These are phyloP conservation scores for Trichophyton simii DNA, from an alignment of 2,329 filamentous ascomycete genomes.

Conservation along the genomic window DNA sequence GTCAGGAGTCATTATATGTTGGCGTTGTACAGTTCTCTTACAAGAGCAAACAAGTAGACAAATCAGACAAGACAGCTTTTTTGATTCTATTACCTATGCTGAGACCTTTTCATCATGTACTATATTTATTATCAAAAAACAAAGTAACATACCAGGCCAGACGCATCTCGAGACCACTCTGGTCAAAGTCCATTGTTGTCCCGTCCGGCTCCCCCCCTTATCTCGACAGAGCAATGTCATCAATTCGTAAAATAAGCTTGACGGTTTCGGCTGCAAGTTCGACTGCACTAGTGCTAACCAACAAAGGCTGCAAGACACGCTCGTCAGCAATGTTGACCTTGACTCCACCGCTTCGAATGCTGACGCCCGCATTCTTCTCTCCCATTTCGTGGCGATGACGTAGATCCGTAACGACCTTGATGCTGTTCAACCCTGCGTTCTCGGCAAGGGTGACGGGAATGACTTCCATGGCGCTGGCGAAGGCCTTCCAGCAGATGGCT, in stretches of 20 bases:
- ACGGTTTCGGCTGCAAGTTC: constrained; percentile 96
- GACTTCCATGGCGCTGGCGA: constrained; percentile 93
- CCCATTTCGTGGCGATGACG: constrained; percentile 89
- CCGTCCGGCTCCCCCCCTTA: constrained; percentile 11
- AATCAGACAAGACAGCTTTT: background rate
- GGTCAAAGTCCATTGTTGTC: background rate
- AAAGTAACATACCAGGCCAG: background rate
- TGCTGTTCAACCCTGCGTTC: constrained; percentile 94
- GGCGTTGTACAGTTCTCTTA: background rate
- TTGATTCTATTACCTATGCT: constrained; percentile 1
- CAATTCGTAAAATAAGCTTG: constrained; percentile 75
- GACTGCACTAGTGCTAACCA: constrained; percentile 95
- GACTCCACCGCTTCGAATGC: constrained; percentile 94
- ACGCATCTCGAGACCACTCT: background rate
- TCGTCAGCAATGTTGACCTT: constrained; percentile 95
- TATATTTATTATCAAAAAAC: constrained; percentile 5
- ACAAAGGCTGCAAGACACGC: constrained; percentile 87
- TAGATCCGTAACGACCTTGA: constrained; percentile 95
- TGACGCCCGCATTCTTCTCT: constrained; percentile 91
- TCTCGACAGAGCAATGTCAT: constrained; percentile 49
- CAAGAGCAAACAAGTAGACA: background rate
- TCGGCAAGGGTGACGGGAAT: constrained; percentile 93
- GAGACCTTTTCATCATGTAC: constrained; percentile 5
- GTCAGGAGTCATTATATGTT: background rate
- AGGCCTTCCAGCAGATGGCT: constrained; percentile 97